Evolutionary conservation across 805 yeast genomes (phyloP).

Genomic region (Candida stauntonica): DNA sequence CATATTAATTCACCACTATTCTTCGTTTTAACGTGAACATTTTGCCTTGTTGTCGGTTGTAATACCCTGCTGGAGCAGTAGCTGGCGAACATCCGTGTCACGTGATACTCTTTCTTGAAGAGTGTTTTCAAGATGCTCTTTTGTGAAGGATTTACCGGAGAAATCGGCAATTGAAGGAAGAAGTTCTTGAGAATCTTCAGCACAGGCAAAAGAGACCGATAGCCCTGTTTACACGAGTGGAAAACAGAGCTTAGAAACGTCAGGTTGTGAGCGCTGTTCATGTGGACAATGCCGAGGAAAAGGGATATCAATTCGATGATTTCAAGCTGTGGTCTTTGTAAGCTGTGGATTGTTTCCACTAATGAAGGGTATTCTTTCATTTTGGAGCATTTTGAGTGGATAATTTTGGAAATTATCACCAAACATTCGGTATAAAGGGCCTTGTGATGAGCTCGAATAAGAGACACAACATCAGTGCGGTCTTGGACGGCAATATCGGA

Average conservation of each 20-base stretch:
- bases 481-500: too few species aligned
- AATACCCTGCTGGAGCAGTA: neutral
- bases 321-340: conserved; percentile 7
- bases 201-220: conserved; percentile 16
- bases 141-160: too few species aligned
- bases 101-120: conserved; percentile 4
- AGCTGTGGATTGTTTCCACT: conserved; percentile 11
- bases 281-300: conserved; percentile 7
- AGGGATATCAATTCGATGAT: conserved; percentile 10
- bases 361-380: conserved; percentile 5
- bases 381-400: conserved; percentile 6
- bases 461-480: too few species aligned
- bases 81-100: conserved; percentile 1
- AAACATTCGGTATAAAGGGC: too few species aligned
- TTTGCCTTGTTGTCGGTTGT: conserved; percentile 1
- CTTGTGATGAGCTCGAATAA: too few species aligned
- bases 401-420: too few species aligned
- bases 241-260: conserved; percentile 7
- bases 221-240: conserved; percentile 8
- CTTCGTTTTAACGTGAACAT: neutral
- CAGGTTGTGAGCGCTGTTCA: conserved; percentile 1
- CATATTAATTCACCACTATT: conserved; percentile 7
- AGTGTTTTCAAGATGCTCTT: conserved; percentile 4
- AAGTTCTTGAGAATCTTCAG: conserved; percentile 12
- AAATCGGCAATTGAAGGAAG: conserved; percentile 1